These are phyloP conservation scores for Syncephalastrum contaminatum DNA, from an alignment of 371 early-diverging fungal species.

Conservation along the genomic window DNA sequence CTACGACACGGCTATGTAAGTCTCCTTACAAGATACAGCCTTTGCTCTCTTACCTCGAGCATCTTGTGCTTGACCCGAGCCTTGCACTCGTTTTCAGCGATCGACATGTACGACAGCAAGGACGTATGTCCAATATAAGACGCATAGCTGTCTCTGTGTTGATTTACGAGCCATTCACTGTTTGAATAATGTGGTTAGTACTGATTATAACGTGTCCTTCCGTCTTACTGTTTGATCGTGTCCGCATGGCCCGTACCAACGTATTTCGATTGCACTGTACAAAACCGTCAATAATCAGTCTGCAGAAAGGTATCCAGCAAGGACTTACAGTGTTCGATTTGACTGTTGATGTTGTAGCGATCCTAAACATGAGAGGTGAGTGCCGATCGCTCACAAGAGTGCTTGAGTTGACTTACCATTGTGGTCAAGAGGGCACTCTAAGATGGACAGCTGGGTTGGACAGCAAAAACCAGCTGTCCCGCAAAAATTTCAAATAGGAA, in stretches of 20 bases:
- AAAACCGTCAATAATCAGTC: neutral
- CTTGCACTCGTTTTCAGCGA: conserved; percentile 85
- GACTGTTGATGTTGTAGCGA: conserved; percentile 77
- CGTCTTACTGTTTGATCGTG: conserved; percentile 77
- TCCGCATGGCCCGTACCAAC: conserved; percentile 94
- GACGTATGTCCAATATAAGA: conserved; percentile 77
- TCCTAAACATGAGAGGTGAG: conserved; percentile 43
- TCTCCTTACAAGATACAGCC: neutral
- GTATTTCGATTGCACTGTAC: conserved; percentile 79
- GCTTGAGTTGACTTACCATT: too few species aligned
- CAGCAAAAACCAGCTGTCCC: too few species aligned
- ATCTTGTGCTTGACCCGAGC: conserved; percentile 72
- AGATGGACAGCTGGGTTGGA: too few species aligned
- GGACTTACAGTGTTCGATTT: conserved; percentile 75
- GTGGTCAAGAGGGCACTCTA: too few species aligned
- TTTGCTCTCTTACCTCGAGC: conserved; percentile 56
- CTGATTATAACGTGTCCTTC: neutral
- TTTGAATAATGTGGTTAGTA: neutral
- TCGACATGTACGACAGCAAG: conserved; percentile 73
- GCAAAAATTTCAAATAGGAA: too few species aligned
- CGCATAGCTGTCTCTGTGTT: conserved; percentile 83
- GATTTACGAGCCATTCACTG: conserved; percentile 87
- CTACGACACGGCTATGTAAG: conserved; percentile 25
- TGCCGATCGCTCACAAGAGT: neutral
- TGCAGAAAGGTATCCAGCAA: neutral